Evolutionary conservation across 2,329 filamentous ascomycete species (phyloP), one percentile per base, ranked within the genome.

Genomic region (Penicillium concentricum): DNA sequence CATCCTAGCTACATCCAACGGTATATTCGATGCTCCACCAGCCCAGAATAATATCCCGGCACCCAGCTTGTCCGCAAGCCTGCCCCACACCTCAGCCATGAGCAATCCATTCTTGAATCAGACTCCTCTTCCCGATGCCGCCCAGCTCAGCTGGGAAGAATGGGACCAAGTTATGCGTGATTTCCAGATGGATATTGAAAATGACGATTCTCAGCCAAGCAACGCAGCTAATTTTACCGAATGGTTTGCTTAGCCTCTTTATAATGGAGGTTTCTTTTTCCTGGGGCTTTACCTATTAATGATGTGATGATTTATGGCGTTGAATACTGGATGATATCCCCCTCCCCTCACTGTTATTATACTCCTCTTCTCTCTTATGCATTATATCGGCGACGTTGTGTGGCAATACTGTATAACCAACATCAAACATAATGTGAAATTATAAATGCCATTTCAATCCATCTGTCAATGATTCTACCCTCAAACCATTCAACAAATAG

Each of bases 111-210:
- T 61, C 38, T 57, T 62, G 30, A 52, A 46, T n/a, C 59, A 60
- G 24, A 59, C 60, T 41, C 58, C 60, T 4, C 38, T 64, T 4
- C 55, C 67, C 8, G 61, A 62, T 3, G n/a, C 47, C 4, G 20
- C 57, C 6, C 60, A 62, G 6, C 57, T 71, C 30, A 67, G 63
- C 41, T 74, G 72, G 71, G 67, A 70, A 35, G 70, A 73, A 26
- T 74, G 73, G 67, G 72, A 74, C 48, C 65, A 71, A 47, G 71
- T 74, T n/a, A 69, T 74, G 67, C 71, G 71, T 15, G 73, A 75
- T 38, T 75, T 74, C 51, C 72, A 75, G 44, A 62, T 67, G 60
- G 73, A 74, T 45, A 57, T 74, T 37, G 68, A 71, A 32, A 67
- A 69, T 34, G 64, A 67, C 1, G 60, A 67, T 39, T 42, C 60